A percentile compares a stretch with the other conserved stretches of the same genome.
Evolutionary conservation across 2,329 filamentous ascomycete species (phyloP).

Genomic region (Mycocentrospora acerina): DNA sequence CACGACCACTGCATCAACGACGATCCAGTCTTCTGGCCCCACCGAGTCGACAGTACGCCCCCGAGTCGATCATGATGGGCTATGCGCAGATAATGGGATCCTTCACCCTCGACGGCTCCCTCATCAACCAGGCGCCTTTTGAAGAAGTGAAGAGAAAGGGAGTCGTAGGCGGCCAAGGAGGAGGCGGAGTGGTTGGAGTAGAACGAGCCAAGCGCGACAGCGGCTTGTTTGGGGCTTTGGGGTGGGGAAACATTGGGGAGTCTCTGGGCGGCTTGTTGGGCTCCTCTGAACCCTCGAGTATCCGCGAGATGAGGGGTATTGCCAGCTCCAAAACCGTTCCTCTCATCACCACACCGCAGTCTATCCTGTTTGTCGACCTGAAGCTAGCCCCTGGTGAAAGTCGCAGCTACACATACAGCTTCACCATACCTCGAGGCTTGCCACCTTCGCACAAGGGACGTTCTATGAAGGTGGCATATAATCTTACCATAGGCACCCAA

Average conservation of each 20-base stretch:
- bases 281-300: slow-evolving; percentile 82
- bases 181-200: slow-evolving; percentile 80
- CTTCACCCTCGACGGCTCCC: slow-evolving; percentile 86
- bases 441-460: slow-evolving; percentile 89
- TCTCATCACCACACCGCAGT: slow-evolving; percentile 91
- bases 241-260: slow-evolving; percentile 84
- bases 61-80: slow-evolving; percentile 94
- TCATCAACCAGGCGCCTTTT: slow-evolving; percentile 86
- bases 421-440: slow-evolving; percentile 82
- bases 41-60: slow-evolving; percentile 41
- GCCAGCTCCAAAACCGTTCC: slow-evolving; percentile 86
- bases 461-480: slow-evolving; percentile 91
- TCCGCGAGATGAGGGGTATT: slow-evolving; percentile 91
- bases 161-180: slow-evolving; percentile 78
- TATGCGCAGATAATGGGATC: slow-evolving; percentile 93
- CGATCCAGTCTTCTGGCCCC: slow-evolving; percentile 37
- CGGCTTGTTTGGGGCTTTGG: slow-evolving; percentile 79
- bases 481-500: slow-evolving; percentile 88
- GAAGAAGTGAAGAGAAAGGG: slow-evolving; percentile 96
- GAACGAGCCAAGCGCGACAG: slow-evolving; percentile 74
- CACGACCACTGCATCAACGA: slow-evolving; percentile 30
- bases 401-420: slow-evolving; percentile 81
- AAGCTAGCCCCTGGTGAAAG: slow-evolving; percentile 86
- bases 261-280: slow-evolving; percentile 88
- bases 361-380: slow-evolving; percentile 91